Base-by-base conservation (phyloP, 768 basidiomycete genomes). In the Roridomyces roridus region DNA sequence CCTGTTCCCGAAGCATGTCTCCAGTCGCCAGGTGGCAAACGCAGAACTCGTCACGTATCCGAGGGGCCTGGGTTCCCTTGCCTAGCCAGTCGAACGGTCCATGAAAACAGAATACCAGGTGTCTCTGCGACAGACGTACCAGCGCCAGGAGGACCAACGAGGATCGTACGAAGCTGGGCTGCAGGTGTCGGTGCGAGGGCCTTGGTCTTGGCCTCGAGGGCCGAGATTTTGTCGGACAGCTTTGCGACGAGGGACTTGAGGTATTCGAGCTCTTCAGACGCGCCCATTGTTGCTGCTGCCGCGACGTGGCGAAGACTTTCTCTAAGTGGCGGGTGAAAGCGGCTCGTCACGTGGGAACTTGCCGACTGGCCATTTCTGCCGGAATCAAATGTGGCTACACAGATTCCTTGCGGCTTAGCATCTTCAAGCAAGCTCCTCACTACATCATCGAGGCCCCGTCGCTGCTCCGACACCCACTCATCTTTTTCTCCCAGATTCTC, bases 1-100 rank as follows among this genome's bases (percentile, higher is more conserved):
- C 94, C 73, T 99, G 94, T 61, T 94, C 92, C 46, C 97, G 90
- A 55, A 99, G 83, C 94, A 99, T 96, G 79, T 99, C 97, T 18
- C 97, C 97, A 26, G 97, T 99, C 23, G 97, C 96, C 65, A 99
- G 80, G 78, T 99, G 97, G 80, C 97, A 99, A 41, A 99, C 86
- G 70, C 94, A 96, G 80, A 91, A 99, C 68, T 92, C 84, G 60
- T 94, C 88, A 48, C 89, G 87, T 78, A 99, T 95, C 70, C 81
- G 85, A 6, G 97, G 96, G 0, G 95, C 97, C 74, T 99, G 97
- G 3, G 97, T 99, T 24, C 97, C 97, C 82, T 99, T 99, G 64
- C 96, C 96, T 97, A 69, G 31, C 35, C 31, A 45, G 20, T 26
- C 14, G 15, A 25, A 28, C 15, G 36, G 26, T 57, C 25, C 53